A percentile compares a stretch with the other conserved stretches of the same genome.
Evolutionary conservation across 2,329 filamentous ascomycete species (phyloP).

Genomic region (Mycosphaerelloides madeirae): DNA sequence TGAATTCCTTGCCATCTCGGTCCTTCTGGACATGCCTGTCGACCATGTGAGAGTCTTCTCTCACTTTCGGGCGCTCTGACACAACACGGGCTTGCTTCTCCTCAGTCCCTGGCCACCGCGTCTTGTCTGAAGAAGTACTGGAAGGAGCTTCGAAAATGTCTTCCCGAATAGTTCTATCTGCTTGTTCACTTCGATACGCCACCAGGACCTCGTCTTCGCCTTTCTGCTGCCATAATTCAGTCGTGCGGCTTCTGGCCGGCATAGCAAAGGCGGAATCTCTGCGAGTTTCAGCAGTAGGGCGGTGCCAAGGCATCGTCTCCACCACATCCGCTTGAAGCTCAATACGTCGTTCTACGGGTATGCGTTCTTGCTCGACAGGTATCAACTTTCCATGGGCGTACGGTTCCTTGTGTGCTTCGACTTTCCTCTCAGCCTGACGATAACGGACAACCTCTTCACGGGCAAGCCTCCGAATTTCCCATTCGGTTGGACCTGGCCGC

Average conservation of each 20-base stretch:
- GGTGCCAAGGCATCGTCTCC: constrained; percentile 14
- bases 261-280: constrained; percentile 6
- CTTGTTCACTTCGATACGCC: too few species aligned
- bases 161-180: not conserved
- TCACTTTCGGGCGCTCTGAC: too few species aligned
- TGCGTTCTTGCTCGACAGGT: constrained; percentile 16
- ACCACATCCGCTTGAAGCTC: constrained; percentile 16
- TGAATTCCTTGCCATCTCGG: not conserved
- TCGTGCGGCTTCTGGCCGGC: not conserved
- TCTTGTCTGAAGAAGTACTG: constrained; percentile 10
- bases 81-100: not conserved
- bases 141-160: not conserved
- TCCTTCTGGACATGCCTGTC: too few species aligned
- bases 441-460: constrained; percentile 33
- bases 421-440: constrained; percentile 30
- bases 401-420: constrained; percentile 27
- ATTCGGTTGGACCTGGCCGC: constrained; percentile 7
- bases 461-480: constrained; percentile 29
- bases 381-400: constrained; percentile 31
- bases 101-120: constrained; percentile 8
- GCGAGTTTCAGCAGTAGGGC: constrained; percentile 1
- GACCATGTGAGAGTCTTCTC: too few species aligned
- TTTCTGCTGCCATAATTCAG: too few species aligned
- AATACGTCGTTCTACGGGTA: constrained; percentile 24
- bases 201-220: too few species aligned